Conservation (phyloP, 176 grass and related monocot species). For the Musa troglodytarum region DNA sequence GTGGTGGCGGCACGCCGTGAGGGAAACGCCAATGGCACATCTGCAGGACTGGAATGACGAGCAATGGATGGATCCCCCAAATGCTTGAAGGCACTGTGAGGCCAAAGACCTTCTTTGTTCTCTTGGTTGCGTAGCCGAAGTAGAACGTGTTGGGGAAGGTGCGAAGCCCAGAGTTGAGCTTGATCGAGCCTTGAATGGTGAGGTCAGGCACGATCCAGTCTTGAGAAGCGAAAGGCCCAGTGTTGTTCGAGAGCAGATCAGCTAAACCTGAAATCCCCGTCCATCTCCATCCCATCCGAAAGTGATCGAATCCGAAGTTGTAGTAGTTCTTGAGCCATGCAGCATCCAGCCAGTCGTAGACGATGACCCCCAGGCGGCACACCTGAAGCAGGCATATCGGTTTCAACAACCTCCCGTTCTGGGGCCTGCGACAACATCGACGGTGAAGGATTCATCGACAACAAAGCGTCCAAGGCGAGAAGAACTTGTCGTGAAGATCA, state of each 20-base stretch:
- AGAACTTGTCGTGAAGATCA: not conserved
- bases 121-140: conserved; percentile 96
- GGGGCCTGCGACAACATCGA: conserved; percentile 39
- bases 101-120: conserved; percentile 68
- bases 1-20: conserved; percentile 43
- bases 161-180: conserved; percentile 45
- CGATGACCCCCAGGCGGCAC: conserved; percentile 62
- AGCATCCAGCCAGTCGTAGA: conserved; percentile 87
- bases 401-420: conserved; percentile 72
- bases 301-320: conserved; percentile 97
- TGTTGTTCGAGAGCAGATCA: conserved; percentile 66
- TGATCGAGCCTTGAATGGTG: conserved; percentile 78
- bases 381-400: conserved; percentile 70
- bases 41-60: conserved; percentile 90
- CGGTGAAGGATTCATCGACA: not conserved
- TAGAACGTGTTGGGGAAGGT: conserved; percentile 94
- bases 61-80: conserved; percentile 78
- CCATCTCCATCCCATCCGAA: conserved; percentile 72
- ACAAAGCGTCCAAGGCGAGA: not conserved
- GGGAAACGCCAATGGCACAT: conserved; percentile 91
- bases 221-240: conserved; percentile 64
- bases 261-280: conserved; percentile 57
- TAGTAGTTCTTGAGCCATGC: conserved; percentile 92
- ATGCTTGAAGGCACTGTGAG: conserved; percentile 76
- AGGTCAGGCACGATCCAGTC: conserved; percentile 98